phyloP scores from a whole-genome alignment of 1,284 basidiomycete genomes.

The Cryptococcus floricola region DNA sequence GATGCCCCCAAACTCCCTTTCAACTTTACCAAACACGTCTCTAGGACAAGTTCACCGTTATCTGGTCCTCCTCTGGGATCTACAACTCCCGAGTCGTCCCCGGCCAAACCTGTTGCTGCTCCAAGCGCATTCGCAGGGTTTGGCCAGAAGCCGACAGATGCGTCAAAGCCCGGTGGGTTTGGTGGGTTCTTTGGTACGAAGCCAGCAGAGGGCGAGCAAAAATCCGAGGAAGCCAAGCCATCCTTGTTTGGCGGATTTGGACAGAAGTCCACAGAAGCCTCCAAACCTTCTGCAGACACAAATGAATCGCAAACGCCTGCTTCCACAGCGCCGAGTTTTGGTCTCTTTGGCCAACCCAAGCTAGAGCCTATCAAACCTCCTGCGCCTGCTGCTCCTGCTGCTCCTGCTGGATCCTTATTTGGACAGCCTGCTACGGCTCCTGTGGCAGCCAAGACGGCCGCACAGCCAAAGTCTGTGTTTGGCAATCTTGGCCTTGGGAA shows the following conservation, averaged over 20 bases:
- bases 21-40: constrained; percentile 33
- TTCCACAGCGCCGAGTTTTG: constrained; percentile 2
- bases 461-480: constrained; percentile 7
- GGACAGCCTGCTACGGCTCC: constrained; percentile 6
- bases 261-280: neutral
- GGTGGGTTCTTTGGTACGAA: neutral
- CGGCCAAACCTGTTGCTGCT: constrained; percentile 14
- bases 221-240: neutral
- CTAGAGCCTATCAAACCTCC: neutral
- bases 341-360: constrained; percentile 7
- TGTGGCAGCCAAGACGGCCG: neutral
- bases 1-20: constrained; percentile 18
- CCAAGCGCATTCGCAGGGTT: neutral
- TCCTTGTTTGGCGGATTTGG: constrained; percentile 6
- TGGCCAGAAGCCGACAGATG: neutral
- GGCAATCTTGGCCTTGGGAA: constrained; percentile 20
- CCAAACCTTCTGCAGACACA: neutral
- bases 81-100: constrained; percentile 23
- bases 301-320: neutral
- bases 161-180: neutral
- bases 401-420: neutral
- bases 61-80: constrained; percentile 20
- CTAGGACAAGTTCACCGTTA: constrained; percentile 40
- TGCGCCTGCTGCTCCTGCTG: neutral
- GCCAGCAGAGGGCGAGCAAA: neutral